Percentiles rank a stretch among this genome's conserved stretches.
These are phyloP conservation scores for Jacaranda copaia DNA, from an alignment of 257 asterid species.

Conservation along the genomic window DNA sequence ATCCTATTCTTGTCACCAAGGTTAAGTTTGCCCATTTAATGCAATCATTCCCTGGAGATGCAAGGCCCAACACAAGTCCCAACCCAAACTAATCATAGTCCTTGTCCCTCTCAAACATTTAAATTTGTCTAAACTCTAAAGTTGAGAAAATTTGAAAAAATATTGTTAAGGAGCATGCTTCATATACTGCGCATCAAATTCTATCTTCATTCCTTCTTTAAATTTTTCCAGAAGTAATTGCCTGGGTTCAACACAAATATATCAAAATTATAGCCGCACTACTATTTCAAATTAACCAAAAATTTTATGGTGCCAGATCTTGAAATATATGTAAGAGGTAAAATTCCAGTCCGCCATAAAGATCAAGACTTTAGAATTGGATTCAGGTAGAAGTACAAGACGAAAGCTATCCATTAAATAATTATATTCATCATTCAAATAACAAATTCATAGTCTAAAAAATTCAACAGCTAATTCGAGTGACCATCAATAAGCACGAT, in stretches of 20 bases:
- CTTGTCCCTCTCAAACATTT: no score
- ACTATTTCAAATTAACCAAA: not conserved
- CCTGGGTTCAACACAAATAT: not conserved
- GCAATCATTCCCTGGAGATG: no score
- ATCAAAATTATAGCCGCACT: no score
- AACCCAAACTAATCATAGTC: no score
- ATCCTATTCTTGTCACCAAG: no score
- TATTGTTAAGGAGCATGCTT: not conserved
- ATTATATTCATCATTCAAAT: not conserved
- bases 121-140: no score
- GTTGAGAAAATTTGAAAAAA: not conserved
- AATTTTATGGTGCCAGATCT: not conserved
- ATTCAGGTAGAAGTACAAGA: not conserved
- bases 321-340: not conserved
- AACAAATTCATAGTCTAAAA: constrained; percentile 19
- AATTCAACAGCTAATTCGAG: not conserved
- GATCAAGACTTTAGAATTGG: not conserved
- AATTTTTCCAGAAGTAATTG: not conserved
- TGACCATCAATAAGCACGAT: constrained; percentile 4
- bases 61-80: no score
- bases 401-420: not conserved
- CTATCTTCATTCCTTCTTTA: not conserved
- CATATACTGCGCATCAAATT: not conserved
- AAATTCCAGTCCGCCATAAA: not conserved
- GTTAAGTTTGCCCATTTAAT: no score